These are phyloP conservation scores for Emydomyces testavorans DNA, from an alignment of 2,329 filamentous ascomycete genomes.

Conservation along the genomic window DNA sequence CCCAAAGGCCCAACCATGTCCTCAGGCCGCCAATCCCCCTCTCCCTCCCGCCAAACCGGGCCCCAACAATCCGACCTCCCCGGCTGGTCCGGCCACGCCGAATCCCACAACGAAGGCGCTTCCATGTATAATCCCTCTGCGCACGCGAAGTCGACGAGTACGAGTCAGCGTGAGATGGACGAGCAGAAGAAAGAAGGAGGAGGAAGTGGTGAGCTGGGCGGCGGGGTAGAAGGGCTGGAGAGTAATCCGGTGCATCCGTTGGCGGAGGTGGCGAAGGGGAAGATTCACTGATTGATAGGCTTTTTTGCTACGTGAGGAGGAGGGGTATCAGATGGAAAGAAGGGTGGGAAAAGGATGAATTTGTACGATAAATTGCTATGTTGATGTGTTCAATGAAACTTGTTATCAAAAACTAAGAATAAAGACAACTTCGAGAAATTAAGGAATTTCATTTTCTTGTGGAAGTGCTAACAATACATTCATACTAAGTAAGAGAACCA, in stretches of 20 bases:
- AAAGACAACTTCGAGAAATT: too few species aligned
- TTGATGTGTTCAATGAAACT: too few species aligned
- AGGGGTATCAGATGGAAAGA: too few species aligned
- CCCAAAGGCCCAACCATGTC: conserved; percentile 44
- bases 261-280: conserved; percentile 25
- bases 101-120: conserved; percentile 35
- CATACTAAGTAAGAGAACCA: too few species aligned
- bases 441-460: too few species aligned
- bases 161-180: not conserved
- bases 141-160: conserved; percentile 23
- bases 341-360: too few species aligned
- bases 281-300: conserved; percentile 18
- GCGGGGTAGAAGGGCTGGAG: conserved; percentile 19
- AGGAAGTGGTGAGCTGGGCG: conserved; percentile 17
- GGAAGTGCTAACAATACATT: too few species aligned
- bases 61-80: conserved; percentile 51
- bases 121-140: conserved; percentile 37
- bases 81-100: conserved; percentile 22
- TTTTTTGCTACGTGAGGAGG: too few species aligned
- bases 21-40: conserved; percentile 65
- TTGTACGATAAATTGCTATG: too few species aligned
- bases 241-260: conserved; percentile 36
- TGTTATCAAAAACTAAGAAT: too few species aligned
- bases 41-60: conserved; percentile 56
- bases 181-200: not conserved